phyloP scores from a whole-genome alignment of 2,329 filamentous ascomycete genomes.

The Venturia pyrina region DNA sequence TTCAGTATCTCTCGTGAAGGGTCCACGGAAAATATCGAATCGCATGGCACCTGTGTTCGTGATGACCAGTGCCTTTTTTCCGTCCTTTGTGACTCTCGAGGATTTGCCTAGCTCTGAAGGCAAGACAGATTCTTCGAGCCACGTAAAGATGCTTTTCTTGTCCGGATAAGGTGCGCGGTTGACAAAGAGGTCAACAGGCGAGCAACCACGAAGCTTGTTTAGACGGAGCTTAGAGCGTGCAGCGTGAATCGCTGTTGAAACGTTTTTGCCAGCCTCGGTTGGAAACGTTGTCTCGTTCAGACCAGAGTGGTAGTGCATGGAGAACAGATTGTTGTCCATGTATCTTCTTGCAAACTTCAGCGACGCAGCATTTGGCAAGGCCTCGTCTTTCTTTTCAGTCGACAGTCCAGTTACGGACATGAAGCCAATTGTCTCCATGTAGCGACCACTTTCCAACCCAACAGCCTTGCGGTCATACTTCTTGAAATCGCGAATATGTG shows the following conservation, averaged over 20 bases:
- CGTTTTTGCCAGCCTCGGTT: conserved; percentile 63
- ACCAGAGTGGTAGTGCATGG: conserved; percentile 70
- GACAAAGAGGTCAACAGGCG: conserved; percentile 73
- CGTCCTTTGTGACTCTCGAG: conserved; percentile 26
- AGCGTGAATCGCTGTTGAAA: conserved; percentile 57
- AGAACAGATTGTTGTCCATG: conserved; percentile 88
- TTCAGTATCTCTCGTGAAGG: conserved; percentile 79
- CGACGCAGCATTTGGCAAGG: conserved; percentile 25
- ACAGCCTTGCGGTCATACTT: conserved; percentile 69
- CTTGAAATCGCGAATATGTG: conserved; percentile 76
- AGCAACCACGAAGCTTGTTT: conserved; percentile 71
- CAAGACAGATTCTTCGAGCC: conserved; percentile 67
- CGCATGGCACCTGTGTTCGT: conserved; percentile 86
- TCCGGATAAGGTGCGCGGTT: conserved; percentile 61
- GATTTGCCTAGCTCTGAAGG: conserved; percentile 51
- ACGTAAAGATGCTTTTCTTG: conserved; percentile 68
- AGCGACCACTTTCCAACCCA: conserved; percentile 77
- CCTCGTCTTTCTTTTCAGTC: conserved; percentile 24
- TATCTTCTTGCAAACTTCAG: conserved; percentile 67
- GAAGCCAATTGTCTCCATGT: conserved; percentile 93
- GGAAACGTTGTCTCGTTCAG: conserved; percentile 63
- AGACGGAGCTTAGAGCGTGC: conserved; percentile 63
- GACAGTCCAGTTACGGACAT: conserved; percentile 67
- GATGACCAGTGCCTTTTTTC: conserved; percentile 60
- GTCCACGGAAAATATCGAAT: conserved; percentile 89